Evolutionary conservation across 1,139 yeast genomes (phyloP), one percentile per base, ranked within the genome.

Genomic region (Pichiaceae sp.): DNA sequence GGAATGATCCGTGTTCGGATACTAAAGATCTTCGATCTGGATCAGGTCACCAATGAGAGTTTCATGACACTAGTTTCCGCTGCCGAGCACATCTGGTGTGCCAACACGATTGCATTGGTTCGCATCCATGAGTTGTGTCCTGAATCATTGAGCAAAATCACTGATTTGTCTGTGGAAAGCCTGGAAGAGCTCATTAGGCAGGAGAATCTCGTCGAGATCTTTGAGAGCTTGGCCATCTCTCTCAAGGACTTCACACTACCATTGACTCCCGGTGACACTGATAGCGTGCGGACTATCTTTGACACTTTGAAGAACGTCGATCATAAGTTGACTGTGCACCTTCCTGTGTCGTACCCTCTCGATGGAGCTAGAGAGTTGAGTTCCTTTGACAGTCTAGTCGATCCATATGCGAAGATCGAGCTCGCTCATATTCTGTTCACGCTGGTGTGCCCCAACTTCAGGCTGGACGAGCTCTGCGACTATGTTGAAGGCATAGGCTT

Each of bases 181-280:
- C 28, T 34, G 29, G 21, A 24, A 4, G 17, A 26, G 11, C 26
- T 28, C 16, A 26, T 14, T 6, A 12, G 26, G 18, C 31, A 21
- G 17, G 12, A n/a, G 6, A 18, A 33, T 15, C 11, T 33, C 14
- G 11, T 11, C 14, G 17, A 17, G 25, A 31, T 23, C 3, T 33
- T 38, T 9, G 31, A 31, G 11, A 21, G 17, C 12, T 21, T 17
- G 24, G 16, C 16, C n/a, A 6, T 3, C 15, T 33, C 39, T 6
- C 28, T 38, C 21, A 36, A 33, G 31, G 37, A 38, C 9, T 31
- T 38, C 26, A 38, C 41, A 4, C 25, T 38, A 6, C 31, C 39
- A 1, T n/a, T 36, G 6, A 19, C 23, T 4, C 24, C 24, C 12
- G 37, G 31, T 9, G 37, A 34, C 17, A 17, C 25, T 14, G 30